These are phyloP conservation scores for Nemania abortiva DNA, from an alignment of 2,329 filamentous ascomycete genomes.

Conservation along the genomic window DNA sequence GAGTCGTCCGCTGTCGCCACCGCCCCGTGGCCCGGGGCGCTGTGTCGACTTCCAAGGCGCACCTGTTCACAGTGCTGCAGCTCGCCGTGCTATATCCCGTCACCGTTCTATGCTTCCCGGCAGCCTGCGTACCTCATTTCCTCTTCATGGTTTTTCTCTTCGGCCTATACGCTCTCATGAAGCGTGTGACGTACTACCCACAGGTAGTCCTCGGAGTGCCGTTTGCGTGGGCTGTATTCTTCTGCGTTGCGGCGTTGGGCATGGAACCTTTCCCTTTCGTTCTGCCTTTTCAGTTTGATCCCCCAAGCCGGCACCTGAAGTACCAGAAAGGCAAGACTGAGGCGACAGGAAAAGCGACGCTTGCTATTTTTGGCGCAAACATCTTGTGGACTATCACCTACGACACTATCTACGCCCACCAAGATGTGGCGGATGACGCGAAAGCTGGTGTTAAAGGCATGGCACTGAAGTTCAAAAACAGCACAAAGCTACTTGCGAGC, in stretches of 20 bases:
- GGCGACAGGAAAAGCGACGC: background rate
- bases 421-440: slow-evolving; percentile 40
- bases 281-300: background rate
- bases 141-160: slow-evolving; percentile 57
- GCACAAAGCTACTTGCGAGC: slow-evolving; percentile 27
- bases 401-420: slow-evolving; percentile 43
- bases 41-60: slow-evolving; percentile 50
- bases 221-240: slow-evolving; percentile 63
- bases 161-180: slow-evolving; percentile 63
- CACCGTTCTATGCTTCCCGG: slow-evolving; percentile 48
- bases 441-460: slow-evolving; percentile 41
- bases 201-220: slow-evolving; percentile 63
- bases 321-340: background rate
- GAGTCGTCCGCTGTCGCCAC: slow-evolving; percentile 63
- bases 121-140: slow-evolving; percentile 24
- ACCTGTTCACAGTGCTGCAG: slow-evolving; percentile 58
- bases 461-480: slow-evolving; percentile 37
- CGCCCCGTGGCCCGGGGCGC: slow-evolving; percentile 64
- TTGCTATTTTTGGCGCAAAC: slow-evolving; percentile 36
- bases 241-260: slow-evolving; percentile 60
- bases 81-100: slow-evolving; percentile 48
- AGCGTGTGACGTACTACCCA: slow-evolving; percentile 65
- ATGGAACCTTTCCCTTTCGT: slow-evolving; percentile 48
- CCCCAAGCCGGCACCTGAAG: background rate
- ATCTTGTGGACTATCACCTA: slow-evolving; percentile 39